These are phyloP conservation scores for Thalassiosira allenii DNA, from an alignment of 352 stramenopile genomes.

Conservation along the genomic window DNA sequence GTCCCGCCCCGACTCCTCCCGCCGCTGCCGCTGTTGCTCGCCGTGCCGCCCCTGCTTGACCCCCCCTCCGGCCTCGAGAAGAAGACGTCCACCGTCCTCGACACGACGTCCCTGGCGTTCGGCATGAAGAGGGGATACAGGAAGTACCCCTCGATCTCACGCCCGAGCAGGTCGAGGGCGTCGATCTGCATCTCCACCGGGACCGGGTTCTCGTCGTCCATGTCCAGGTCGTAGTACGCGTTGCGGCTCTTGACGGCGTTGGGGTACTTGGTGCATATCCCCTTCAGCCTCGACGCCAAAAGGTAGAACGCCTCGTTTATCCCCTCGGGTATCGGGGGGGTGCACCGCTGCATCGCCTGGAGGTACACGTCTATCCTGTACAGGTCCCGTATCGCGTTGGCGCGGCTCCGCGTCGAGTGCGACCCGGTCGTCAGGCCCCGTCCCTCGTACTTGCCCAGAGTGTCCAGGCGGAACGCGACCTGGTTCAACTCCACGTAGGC, in stretches of 20 bases:
- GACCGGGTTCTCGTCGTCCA: conserved; percentile 29
- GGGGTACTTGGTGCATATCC: conserved; percentile 42
- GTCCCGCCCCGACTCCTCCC: too few relatives aligned
- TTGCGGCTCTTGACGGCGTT: conserved; percentile 31
- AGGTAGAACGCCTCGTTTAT: conserved; percentile 40
- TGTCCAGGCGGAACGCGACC: conserved; percentile 38
- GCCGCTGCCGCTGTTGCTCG: too few relatives aligned
- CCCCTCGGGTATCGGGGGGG: conserved; percentile 20
- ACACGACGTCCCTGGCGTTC: conserved; percentile 19
- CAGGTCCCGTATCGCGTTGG: conserved; percentile 41
- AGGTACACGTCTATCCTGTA: conserved; percentile 51
- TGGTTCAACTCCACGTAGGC: conserved; percentile 32
- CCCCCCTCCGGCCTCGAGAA: conserved; percentile 21
- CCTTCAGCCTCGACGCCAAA: conserved; percentile 21
- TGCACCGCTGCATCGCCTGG: conserved; percentile 46
- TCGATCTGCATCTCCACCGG: conserved; percentile 52
- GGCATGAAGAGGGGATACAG: conserved; percentile 49
- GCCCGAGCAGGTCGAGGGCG: conserved; percentile 47
- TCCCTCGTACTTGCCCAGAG: conserved; percentile 26
- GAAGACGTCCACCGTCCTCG: conserved; percentile 41
- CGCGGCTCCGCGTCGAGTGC: conserved; percentile 22
- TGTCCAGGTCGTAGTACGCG: conserved; percentile 13
- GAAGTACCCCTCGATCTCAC: conserved; percentile 38
- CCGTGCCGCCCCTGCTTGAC: too few relatives aligned
- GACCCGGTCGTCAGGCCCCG: conserved; percentile 16